Percentiles rank a stretch among this genome's conserved stretches.
Evolutionary conservation across 495 filamentous ascomycete species (phyloP).

Genomic region (Neurospora sp.): DNA sequence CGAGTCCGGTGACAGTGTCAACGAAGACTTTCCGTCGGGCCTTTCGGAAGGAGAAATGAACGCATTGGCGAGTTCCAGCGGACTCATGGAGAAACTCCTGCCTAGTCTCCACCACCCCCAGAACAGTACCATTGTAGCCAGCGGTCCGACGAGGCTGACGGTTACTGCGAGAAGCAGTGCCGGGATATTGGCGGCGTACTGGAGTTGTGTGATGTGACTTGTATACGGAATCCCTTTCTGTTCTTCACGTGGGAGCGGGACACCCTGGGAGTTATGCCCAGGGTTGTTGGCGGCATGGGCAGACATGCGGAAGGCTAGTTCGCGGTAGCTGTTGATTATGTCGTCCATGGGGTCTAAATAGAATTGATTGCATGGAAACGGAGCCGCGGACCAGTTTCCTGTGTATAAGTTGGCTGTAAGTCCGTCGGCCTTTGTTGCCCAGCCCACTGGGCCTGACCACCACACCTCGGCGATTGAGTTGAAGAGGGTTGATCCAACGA

Average conservation of each 20-base stretch:
- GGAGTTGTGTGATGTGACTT: not conserved
- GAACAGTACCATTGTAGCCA: not conserved
- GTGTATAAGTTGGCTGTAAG: not conserved
- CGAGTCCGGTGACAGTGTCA: not conserved
- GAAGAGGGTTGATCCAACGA: not conserved
- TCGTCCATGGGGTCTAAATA: not conserved
- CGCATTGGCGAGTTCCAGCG: not conserved
- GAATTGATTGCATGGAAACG: not conserved
- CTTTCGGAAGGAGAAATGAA: not conserved
- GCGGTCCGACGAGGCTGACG: not conserved
- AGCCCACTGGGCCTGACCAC: not conserved
- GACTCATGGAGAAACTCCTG: not conserved
- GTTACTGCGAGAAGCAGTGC: not conserved
- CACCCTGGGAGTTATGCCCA: not conserved
- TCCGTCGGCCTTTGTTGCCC: not conserved
- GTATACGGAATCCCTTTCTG: not conserved
- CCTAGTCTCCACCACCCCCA: not conserved
- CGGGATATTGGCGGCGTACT: not conserved
- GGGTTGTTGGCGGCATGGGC: not conserved
- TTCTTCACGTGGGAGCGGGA: not conserved
- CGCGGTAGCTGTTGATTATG: not conserved
- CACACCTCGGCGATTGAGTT: not conserved
- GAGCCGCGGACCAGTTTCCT: not conserved
- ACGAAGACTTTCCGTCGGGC: not conserved
- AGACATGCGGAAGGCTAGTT: not conserved